Percentiles rank a stretch among this genome's conserved stretches.
Conservation (phyloP, 148 eudicot genomes). For the Arctostaphylos glauca region DNA sequence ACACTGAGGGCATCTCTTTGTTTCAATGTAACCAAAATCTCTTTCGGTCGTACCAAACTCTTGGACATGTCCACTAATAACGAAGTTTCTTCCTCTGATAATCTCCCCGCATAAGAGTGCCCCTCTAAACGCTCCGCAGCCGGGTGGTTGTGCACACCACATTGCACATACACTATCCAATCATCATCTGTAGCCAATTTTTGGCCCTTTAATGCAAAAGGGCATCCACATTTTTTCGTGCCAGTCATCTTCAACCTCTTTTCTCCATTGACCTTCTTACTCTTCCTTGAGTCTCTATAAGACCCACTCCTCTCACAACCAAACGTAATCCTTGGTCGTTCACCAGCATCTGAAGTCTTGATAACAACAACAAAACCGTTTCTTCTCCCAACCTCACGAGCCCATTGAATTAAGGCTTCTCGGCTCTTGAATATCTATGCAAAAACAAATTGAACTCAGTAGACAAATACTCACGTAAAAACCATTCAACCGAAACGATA, state of each 20-base stretch:
- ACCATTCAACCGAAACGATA: neutral
- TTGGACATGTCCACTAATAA: neutral
- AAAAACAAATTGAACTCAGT: neutral
- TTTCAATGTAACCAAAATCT: neutral
- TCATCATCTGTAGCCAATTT: neutral
- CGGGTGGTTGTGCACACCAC: neutral
- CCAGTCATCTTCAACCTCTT: neutral
- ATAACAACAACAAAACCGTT: neutral
- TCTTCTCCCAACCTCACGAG: neutral
- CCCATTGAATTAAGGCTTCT: neutral
- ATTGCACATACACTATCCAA: neutral
- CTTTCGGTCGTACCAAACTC: neutral
- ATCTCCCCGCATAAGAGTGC: neutral
- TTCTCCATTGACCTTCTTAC: neutral
- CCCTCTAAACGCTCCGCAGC: neutral
- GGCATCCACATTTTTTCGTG: neutral
- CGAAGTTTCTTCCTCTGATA: neutral
- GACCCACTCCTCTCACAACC: neutral
- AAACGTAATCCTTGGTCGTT: neutral
- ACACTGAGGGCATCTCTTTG: neutral
- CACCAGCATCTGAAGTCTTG: neutral
- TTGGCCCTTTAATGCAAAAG: neutral
- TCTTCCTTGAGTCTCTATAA: neutral
- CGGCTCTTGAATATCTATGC: neutral
- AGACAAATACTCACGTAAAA: neutral